phyloP scores from a whole-genome alignment of 805 yeast genomes.

The Candida yuanshanica region DNA sequence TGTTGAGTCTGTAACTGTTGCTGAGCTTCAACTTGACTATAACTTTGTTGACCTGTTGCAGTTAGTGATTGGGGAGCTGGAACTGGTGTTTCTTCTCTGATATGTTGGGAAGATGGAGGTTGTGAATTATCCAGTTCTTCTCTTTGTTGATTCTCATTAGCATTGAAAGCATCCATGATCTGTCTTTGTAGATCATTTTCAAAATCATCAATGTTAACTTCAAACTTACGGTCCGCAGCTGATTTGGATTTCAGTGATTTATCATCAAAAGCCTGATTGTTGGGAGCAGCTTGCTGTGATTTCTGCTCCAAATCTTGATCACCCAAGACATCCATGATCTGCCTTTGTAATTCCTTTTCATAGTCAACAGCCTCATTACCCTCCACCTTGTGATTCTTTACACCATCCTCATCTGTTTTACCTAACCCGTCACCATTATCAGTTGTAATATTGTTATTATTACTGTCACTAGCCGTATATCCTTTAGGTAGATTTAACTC shows the following conservation, averaged over 20 bases:
- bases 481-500: conserved; percentile 2
- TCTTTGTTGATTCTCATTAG: conserved; percentile 2
- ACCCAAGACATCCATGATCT: conserved; percentile 16
- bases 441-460: background rate
- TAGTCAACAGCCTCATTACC: conserved; percentile 2
- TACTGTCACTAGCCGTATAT: background rate
- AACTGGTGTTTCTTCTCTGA: conserved; percentile 1
- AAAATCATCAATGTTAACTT: conserved; percentile 6
- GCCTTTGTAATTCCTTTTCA: conserved; percentile 13
- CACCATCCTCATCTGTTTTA: background rate
- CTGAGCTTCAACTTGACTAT: background rate
- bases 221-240: too few relatives aligned
- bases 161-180: conserved; percentile 19
- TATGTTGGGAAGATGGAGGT: background rate
- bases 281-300: background rate
- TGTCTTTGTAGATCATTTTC: conserved; percentile 20
- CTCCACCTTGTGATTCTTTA: background rate
- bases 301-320: conserved; percentile 1
- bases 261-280: background rate
- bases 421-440: background rate
- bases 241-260: background rate
- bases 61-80: conserved; percentile 1
- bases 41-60: background rate
- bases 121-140: background rate
- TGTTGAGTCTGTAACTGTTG: background rate